Conservation (phyloP, 768 basidiomycete genomes). For the Crucibulum laeve region DNA sequence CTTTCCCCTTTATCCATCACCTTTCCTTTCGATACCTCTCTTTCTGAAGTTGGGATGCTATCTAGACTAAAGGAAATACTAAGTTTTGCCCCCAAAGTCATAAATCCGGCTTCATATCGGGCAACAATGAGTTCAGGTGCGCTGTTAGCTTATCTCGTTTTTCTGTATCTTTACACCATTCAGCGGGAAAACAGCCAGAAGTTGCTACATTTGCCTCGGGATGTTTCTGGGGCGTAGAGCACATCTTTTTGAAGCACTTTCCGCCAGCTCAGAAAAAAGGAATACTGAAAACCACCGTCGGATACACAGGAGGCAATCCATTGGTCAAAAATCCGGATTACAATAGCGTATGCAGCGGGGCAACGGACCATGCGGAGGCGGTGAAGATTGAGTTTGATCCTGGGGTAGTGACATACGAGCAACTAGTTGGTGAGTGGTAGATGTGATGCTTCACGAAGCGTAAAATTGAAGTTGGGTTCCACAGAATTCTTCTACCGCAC, state of each 20-base stretch:
- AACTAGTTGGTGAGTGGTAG: constrained; percentile 85
- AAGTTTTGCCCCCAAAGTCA: too few relatives aligned
- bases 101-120: too few relatives aligned
- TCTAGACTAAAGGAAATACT: too few relatives aligned
- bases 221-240: constrained; percentile 87
- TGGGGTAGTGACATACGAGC: constrained; percentile 66
- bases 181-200: constrained; percentile 19
- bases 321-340: constrained; percentile 60
- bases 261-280: constrained; percentile 69
- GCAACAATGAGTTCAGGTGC: too few relatives aligned
- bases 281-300: constrained; percentile 69
- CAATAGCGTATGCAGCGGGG: constrained; percentile 69
- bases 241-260: constrained; percentile 79
- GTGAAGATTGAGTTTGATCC: constrained; percentile 86
- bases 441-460: too few relatives aligned
- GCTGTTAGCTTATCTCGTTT: too few relatives aligned
- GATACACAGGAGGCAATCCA: constrained; percentile 72
- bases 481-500: too few relatives aligned
- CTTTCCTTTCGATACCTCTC: too few relatives aligned
- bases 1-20: too few relatives aligned
- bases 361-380: constrained; percentile 88
- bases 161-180: not conserved
- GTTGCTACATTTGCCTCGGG: constrained; percentile 53
- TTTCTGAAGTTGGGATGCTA: too few relatives aligned
- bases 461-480: too few relatives aligned